Evolutionary conservation across 768 basidiomycete species (phyloP), one percentile per base, ranked within the genome.

Genomic region (Mycena metata): DNA sequence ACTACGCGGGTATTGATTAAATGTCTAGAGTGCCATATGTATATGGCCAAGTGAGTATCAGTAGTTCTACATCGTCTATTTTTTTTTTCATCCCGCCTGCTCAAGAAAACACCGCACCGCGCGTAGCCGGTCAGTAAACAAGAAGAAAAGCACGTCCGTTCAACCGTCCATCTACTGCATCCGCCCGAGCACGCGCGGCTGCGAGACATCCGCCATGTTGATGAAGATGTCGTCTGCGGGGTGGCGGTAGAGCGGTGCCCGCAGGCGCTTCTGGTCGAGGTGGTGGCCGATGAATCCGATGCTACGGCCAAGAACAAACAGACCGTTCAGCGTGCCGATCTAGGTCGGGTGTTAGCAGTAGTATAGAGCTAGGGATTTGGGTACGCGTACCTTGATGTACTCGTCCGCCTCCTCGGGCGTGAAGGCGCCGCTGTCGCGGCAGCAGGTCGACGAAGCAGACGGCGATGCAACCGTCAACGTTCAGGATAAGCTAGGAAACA

Each of bases 221-320:
- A 96, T 96, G 81, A 95, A 96, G 84, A 96, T 96, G 77, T 96
- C 95, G 80, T 96, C 96, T 4, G 95, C 94, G 69, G 96, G 96
- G 82, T 94, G 95, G 72, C 96, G 91, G 89, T 98, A 97, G 60
- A 98, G 85, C 49, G 95, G 94, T 42, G 95, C 95, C 69, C 92
- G 90, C 77, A 97, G 89, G 73, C 96, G 89, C 88, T 96, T 96
- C 88, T 99, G 97, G 84, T 99, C 97, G 55, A 96, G 90, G 78
- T 94, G 94, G 84, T 95, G 95, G 45, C 96, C 96, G 75, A 97
- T 96, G 89, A 99, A 98, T 72, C 96, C 97, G 79, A 98, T 98
- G 79, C 93, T 95, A 72, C 97, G 94, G 52, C 97, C 97, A 61
- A 98, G 91, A 51, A 99, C 97, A 83, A 99, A 99, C 66, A 99